phyloP scores from a whole-genome alignment of 495 filamentous ascomycete genomes.

The Viridothelium virens region DNA sequence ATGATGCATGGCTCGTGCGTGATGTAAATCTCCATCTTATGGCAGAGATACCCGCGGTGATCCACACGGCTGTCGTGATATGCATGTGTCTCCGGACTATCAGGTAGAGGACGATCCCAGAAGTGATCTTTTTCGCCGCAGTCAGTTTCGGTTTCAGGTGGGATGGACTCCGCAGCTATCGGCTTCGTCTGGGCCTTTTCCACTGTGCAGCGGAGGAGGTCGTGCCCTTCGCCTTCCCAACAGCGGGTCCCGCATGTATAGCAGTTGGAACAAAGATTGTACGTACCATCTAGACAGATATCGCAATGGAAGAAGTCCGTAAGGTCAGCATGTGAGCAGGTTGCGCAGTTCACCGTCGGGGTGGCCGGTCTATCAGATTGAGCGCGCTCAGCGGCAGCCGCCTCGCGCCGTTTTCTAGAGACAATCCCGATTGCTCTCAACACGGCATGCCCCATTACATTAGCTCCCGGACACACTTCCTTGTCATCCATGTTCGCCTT shows the following conservation, averaged over 20 bases:
- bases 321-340: constrained; percentile 18
- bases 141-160: background rate
- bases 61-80: constrained; percentile 39
- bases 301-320: constrained; percentile 14
- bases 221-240: constrained; percentile 2
- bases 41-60: constrained; percentile 85
- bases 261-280: background rate
- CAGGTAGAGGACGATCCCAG: constrained; percentile 35
- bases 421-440: constrained; percentile 86
- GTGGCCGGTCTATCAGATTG: constrained; percentile 17
- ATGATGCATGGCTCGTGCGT: constrained; percentile 94
- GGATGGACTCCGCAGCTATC: background rate
- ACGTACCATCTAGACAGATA: background rate
- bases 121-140: constrained; percentile 24
- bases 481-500: constrained; percentile 13
- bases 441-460: constrained; percentile 71
- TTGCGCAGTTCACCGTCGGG: constrained; percentile 19
- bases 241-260: background rate
- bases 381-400: constrained; percentile 8
- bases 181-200: background rate
- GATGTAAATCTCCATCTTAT: constrained; percentile 80
- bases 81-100: constrained; percentile 28
- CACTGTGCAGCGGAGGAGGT: constrained; percentile 1
- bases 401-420: constrained; percentile 52
- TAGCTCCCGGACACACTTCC: constrained; percentile 40